phyloP scores from a whole-genome alignment of 1,284 basidiomycete species.

The Marasmius fiardii region DNA sequence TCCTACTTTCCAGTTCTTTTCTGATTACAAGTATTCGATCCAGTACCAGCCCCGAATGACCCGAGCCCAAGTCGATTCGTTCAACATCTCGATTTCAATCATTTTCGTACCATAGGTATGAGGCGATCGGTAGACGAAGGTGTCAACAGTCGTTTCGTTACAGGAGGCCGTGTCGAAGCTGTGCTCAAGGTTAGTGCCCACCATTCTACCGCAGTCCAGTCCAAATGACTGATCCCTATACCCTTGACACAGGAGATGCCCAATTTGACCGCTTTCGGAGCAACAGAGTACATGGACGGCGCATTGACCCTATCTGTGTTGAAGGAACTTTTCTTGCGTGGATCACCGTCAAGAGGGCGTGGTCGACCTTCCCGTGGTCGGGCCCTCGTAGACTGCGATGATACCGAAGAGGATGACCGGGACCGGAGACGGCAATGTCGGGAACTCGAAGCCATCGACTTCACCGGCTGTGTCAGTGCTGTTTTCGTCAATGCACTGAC shows the following conservation, averaged over 20 bases:
- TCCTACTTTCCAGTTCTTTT: conserved; percentile 2
- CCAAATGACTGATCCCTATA: conserved; percentile 9
- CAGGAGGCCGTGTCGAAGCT: conserved; percentile 79
- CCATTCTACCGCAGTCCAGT: conserved; percentile 7
- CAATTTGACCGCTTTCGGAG: conserved; percentile 78
- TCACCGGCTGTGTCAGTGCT: conserved; percentile 92
- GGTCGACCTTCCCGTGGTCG: conserved; percentile 71
- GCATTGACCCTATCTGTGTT: conserved; percentile 79
- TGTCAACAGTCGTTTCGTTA: conserved; percentile 88
- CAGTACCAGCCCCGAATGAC: conserved; percentile 72
- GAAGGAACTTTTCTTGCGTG: conserved; percentile 84
- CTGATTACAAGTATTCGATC: conserved; percentile 9
- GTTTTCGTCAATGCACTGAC: conserved; percentile 83
- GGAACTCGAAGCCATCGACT: conserved; percentile 85
- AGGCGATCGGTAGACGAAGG: conserved; percentile 90
- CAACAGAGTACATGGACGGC: conserved; percentile 97
- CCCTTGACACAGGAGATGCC: conserved; percentile 67
- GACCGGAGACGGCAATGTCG: conserved; percentile 75
- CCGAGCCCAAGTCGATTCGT: conserved; percentile 75
- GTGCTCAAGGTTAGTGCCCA: conserved; percentile 66
- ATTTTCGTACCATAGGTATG: conserved; percentile 94
- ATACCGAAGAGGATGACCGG: conserved; percentile 65
- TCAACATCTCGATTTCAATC: conserved; percentile 84
- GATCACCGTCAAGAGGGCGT: conserved; percentile 62
- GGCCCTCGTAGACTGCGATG: conserved; percentile 44